Evolutionary conservation across 1,284 basidiomycete species (phyloP).

Genomic region (Trametes sp.): DNA sequence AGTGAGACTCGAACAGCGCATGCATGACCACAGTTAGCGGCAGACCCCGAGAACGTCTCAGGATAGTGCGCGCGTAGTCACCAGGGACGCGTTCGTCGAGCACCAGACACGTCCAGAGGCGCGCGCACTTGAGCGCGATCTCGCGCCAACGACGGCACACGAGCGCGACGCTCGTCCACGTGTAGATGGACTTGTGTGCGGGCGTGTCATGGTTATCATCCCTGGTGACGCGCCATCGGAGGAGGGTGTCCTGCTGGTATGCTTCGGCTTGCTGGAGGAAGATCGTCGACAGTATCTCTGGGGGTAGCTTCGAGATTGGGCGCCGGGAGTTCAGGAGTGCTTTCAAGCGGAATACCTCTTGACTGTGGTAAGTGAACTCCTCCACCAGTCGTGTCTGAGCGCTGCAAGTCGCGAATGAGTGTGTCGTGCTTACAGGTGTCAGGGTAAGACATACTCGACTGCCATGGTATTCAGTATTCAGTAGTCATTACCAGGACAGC

Average conservation of each 20-base stretch:
- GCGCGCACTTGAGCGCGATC: constrained; percentile 8
- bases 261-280: no score
- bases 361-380: not conserved
- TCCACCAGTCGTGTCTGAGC: not conserved
- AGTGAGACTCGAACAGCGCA: not conserved
- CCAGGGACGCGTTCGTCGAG: not conserved
- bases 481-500: no score
- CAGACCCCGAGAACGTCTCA: not conserved
- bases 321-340: no score
- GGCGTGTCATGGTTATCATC: not conserved
- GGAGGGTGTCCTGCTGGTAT: no score
- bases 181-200: constrained; percentile 15
- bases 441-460: no score
- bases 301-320: no score
- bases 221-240: no score
- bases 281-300: no score
- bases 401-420: no score
- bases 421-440: no score
- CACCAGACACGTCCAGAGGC: not conserved
- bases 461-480: no score
- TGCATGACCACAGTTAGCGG: constrained; percentile 5
- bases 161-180: constrained; percentile 18
- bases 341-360: not conserved
- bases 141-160: constrained; percentile 22
- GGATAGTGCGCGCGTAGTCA: not conserved